These are phyloP conservation scores for Podospora australis DNA, from an alignment of 495 filamentous ascomycete species.

Conservation along the genomic window DNA sequence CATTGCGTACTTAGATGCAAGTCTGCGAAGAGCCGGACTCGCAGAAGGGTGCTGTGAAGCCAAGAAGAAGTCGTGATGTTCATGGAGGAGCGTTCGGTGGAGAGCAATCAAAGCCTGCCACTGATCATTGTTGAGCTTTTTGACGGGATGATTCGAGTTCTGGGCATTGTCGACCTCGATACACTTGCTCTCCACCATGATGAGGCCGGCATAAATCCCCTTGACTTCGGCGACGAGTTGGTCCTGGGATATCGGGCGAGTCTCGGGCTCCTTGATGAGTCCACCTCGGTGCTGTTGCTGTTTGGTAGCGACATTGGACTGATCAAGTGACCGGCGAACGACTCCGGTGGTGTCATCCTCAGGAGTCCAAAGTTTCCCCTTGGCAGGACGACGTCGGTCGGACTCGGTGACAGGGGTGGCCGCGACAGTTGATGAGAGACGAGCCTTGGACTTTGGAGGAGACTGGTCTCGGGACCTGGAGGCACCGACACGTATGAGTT, in stretches of 20 bases:
- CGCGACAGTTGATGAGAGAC: too few species aligned
- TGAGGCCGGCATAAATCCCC: constrained; percentile 67
- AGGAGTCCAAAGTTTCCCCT: constrained; percentile 33
- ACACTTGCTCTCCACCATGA: constrained; percentile 76
- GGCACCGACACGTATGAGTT: too few species aligned
- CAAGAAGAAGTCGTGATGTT: constrained; percentile 74
- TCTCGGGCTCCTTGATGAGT: constrained; percentile 52
- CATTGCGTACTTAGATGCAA: constrained; percentile 70
- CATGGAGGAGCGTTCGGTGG: constrained; percentile 62
- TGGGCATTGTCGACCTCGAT: constrained; percentile 64
- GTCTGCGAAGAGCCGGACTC: constrained; percentile 46
- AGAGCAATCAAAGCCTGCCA: constrained; percentile 68
- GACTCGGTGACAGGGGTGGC: too few species aligned
- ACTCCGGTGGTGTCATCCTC: constrained; percentile 20
- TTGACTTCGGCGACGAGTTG: constrained; percentile 68
- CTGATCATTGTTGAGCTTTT: constrained; percentile 52
- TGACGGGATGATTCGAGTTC: constrained; percentile 35
- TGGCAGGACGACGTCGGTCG: constrained; percentile 20
- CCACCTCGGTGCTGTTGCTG: constrained; percentile 12
- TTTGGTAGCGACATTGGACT: constrained; percentile 20
- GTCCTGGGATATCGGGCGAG: constrained; percentile 65
- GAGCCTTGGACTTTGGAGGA: constrained; percentile 14
- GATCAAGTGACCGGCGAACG: constrained; percentile 14
- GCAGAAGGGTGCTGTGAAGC: constrained; percentile 69
- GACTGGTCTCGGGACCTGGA: constrained; percentile 16